A percentile compares a stretch with the other conserved stretches of the same genome.
phyloP scores from a whole-genome alignment of 306 rosid genomes.

The Dryas octopetala region DNA sequence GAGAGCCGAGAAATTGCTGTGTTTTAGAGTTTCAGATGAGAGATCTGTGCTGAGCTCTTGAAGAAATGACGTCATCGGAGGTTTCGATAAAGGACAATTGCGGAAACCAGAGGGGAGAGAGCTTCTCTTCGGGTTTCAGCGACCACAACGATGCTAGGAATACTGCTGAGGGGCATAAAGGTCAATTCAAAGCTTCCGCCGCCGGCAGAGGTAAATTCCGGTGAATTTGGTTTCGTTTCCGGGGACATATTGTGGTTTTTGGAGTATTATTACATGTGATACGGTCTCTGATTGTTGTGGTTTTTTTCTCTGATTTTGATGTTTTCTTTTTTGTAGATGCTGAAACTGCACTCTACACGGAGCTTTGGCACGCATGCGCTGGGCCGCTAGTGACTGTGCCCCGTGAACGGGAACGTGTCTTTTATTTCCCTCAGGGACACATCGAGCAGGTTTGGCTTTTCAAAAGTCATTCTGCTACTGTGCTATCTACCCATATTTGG shows the following conservation, averaged over 20 bases:
- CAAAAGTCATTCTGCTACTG: not conserved
- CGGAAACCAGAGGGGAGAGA: constrained; percentile 49
- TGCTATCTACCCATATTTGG: not conserved
- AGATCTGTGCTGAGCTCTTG: constrained; percentile 61
- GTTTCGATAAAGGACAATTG: constrained; percentile 53
- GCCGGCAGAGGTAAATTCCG: constrained; percentile 41
- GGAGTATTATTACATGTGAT: not conserved
- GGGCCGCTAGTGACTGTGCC: constrained; percentile 96
- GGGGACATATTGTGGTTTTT: not conserved
- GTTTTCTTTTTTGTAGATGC: constrained; percentile 46
- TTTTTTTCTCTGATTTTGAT: constrained; percentile 6
- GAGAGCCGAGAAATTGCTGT: constrained; percentile 5
- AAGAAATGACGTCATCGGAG: constrained; percentile 65
- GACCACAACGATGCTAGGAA: constrained; percentile 36
- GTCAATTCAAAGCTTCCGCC: constrained; percentile 27
- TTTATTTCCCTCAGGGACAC: constrained; percentile 98
- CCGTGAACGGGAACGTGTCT: constrained; percentile 68
- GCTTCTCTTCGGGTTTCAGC: constrained; percentile 30
- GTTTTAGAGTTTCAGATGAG: constrained; percentile 40
- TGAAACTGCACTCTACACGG: constrained; percentile 73
- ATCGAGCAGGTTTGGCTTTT: constrained; percentile 69
- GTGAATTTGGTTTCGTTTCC: constrained; percentile 3
- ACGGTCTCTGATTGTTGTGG: not conserved
- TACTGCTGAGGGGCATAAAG: constrained; percentile 38
- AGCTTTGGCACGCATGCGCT: constrained; percentile 98